Conservation (phyloP, 148 eudicot species). For the Camellia lanceoleosa region DNA sequence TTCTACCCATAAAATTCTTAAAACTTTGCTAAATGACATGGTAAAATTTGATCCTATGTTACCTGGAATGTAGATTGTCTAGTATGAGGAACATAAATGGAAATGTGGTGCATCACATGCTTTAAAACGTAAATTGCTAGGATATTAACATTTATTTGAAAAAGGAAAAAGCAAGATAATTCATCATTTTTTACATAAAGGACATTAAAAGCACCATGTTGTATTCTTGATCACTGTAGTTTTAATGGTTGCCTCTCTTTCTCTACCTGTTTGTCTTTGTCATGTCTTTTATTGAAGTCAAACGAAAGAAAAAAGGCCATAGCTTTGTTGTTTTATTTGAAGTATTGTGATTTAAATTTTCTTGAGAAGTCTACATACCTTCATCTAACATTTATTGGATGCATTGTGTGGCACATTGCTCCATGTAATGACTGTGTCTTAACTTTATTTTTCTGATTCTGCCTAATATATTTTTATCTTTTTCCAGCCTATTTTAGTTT, state of each 20-base stretch:
- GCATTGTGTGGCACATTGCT: neutral
- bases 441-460: slow-evolving; percentile 3
- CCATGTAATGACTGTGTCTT: slow-evolving; percentile 2
- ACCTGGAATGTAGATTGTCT: too few species aligned
- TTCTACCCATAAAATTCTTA: neutral
- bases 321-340: neutral
- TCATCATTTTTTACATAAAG: neutral
- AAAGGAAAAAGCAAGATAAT: neutral
- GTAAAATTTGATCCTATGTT: too few species aligned
- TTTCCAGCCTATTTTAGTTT: slow-evolving; percentile 30
- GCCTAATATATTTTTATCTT: neutral
- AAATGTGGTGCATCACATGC: too few species aligned
- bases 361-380: neutral
- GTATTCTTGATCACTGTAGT: neutral
- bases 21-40: neutral
- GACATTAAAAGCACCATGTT: neutral
- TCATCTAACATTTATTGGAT: neutral
- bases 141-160: too few species aligned
- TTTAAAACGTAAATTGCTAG: too few species aligned
- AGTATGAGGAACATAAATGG: too few species aligned
- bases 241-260: neutral
- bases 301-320: neutral
- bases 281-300: neutral
- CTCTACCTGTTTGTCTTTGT: neutral
- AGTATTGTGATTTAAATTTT: neutral